phyloP scores from a whole-genome alignment of 2,329 filamentous ascomycete genomes.

The Diaporthe batatas region DNA sequence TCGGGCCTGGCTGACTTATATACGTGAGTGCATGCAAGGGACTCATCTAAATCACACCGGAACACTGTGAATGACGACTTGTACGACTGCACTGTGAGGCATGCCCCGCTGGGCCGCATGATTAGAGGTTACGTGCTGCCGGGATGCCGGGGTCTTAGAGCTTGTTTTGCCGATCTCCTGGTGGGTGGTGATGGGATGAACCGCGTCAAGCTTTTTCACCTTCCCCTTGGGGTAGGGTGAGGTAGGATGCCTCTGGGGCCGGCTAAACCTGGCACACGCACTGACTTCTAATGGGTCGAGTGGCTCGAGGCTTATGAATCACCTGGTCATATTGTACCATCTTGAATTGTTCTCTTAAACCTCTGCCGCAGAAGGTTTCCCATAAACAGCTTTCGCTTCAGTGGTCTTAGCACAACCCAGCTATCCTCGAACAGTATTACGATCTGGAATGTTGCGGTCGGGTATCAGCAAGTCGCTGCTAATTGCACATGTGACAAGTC shows the following conservation, averaged over 20 bases:
- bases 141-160: constrained; percentile 19
- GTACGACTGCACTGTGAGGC: constrained; percentile 3
- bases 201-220: constrained; percentile 11
- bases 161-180: constrained; percentile 33
- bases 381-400: too few species aligned
- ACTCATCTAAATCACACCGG: not conserved
- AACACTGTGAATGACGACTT: constrained; percentile 20
- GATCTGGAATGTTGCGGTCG: too few species aligned
- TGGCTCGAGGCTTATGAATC: not conserved
- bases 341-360: too few species aligned
- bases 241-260: constrained; percentile 28
- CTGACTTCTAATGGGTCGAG: not conserved
- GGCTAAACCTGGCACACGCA: not conserved
- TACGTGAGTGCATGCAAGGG: not conserved
- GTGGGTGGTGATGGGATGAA: constrained; percentile 22
- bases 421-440: too few species aligned
- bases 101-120: constrained; percentile 1
- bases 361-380: too few species aligned
- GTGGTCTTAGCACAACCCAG: too few species aligned
- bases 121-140: not conserved
- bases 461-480: too few species aligned
- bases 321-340: too few species aligned
- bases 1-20: constrained; percentile 1
- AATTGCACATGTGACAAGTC: too few species aligned
- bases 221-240: constrained; percentile 24